A percentile compares a stretch with the other conserved stretches of the same genome.
Conservation (phyloP, 257 asterid genomes). For the Plectranthus barbatus region DNA sequence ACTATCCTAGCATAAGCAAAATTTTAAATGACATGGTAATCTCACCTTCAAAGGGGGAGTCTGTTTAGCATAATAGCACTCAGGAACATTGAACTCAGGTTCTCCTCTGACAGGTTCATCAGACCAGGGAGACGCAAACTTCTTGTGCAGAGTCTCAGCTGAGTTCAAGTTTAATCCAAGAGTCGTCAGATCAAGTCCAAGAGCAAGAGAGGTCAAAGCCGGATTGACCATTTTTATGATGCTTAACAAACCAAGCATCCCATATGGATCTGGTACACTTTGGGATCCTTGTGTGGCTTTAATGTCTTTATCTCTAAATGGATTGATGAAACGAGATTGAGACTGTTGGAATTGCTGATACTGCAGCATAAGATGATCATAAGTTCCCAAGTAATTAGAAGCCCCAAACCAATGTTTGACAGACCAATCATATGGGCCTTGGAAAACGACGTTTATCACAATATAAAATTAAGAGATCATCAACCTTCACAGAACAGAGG, state of each 20-base stretch:
- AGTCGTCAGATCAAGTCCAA: constrained; percentile 70
- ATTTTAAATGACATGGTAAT: background rate
- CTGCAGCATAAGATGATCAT: constrained; percentile 47
- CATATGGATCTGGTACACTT: constrained; percentile 52
- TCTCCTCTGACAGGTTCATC: constrained; percentile 84
- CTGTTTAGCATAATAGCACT: constrained; percentile 59
- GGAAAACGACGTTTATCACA: constrained; percentile 2
- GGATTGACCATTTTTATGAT: constrained; percentile 58
- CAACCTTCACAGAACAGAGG: background rate
- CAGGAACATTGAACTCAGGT: constrained; percentile 62
- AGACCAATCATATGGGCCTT: constrained; percentile 24
- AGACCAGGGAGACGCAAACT: constrained; percentile 89
- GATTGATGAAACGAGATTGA: constrained; percentile 53
- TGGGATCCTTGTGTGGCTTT: constrained; percentile 45
- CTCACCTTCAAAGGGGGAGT: constrained; percentile 62
- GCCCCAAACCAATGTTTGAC: constrained; percentile 27
- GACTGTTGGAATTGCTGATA: constrained; percentile 77
- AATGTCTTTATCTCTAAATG: constrained; percentile 57
- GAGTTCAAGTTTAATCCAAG: constrained; percentile 82
- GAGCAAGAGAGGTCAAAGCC: constrained; percentile 59
- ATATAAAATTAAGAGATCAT: background rate
- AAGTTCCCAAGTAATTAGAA: constrained; percentile 28
- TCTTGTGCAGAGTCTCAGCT: constrained; percentile 64
- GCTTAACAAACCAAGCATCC: constrained; percentile 71
- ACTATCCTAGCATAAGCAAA: constrained; percentile 15